phyloP scores from a whole-genome alignment of 1,139 yeast genomes.

The Saccharomycopsis hybrid region DNA sequence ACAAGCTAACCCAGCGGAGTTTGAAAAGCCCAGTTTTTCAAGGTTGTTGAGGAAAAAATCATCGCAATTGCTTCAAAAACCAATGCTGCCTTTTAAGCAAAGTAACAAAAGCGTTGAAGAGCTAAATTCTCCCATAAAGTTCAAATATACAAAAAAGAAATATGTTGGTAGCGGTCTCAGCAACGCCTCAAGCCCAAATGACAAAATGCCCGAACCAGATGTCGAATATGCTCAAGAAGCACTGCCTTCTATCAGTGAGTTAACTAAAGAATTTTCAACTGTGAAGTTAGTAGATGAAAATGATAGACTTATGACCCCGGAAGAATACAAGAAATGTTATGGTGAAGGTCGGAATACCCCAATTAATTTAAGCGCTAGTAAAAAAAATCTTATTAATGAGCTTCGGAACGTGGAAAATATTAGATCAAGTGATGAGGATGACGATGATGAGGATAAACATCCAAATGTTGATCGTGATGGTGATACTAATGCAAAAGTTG shows the following conservation, averaged over 20 bases:
- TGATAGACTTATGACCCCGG: conserved; percentile 19
- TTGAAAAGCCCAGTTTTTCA: conserved; percentile 19
- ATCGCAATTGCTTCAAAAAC: conserved; percentile 17
- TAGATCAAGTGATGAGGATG: neutral
- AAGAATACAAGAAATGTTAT: conserved; percentile 14
- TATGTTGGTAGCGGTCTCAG: neutral
- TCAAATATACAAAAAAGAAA: conserved; percentile 12
- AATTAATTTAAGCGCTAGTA: conserved; percentile 7
- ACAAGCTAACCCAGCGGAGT: neutral
- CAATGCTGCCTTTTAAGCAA: conserved; percentile 9
- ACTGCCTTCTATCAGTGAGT: neutral
- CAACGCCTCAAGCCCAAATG: neutral
- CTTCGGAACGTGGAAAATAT: neutral
- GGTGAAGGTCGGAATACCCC: conserved; percentile 1
- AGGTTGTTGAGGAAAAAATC: conserved; percentile 19
- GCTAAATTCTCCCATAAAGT: conserved; percentile 16
- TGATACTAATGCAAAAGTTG: conserved; percentile 2
- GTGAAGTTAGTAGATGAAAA: conserved; percentile 18
- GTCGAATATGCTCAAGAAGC: neutral
- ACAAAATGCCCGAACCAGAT: neutral
- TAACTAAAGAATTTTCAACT: conserved; percentile 12
- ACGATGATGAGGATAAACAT: neutral
- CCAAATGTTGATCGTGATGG: neutral
- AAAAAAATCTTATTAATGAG: conserved; percentile 14
- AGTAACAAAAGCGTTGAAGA: conserved; percentile 16